Evolutionary conservation across 2,329 filamentous ascomycete species (phyloP).

Genomic region (Cladosporium sphaerospermum): DNA sequence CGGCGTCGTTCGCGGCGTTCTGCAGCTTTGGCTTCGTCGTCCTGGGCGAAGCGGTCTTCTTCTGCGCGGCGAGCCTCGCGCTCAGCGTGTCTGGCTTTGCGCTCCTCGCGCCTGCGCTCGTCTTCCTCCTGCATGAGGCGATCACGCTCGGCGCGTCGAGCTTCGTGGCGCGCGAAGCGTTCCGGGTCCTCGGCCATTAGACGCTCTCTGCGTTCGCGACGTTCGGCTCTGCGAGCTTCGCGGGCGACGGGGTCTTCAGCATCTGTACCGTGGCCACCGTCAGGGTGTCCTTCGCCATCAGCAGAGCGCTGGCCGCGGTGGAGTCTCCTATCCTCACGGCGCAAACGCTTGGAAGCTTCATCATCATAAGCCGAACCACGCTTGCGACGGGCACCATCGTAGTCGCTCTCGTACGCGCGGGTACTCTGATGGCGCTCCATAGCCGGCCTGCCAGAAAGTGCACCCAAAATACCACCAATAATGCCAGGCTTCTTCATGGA

Average conservation of each 20-base stretch:
- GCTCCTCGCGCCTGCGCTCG: constrained; percentile 19
- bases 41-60: constrained; percentile 23
- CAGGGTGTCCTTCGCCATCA: constrained; percentile 24
- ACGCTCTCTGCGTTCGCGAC: constrained; percentile 28
- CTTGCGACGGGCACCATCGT: constrained; percentile 26
- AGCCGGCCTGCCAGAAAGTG: constrained; percentile 24
- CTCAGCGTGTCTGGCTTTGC: constrained; percentile 23
- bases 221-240: constrained; percentile 30
- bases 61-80: constrained; percentile 23
- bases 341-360: constrained; percentile 29
- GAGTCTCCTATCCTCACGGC: constrained; percentile 32
- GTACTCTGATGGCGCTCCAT: constrained; percentile 25
- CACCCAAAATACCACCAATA: constrained; percentile 51
- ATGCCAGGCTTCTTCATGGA: constrained; percentile 50
- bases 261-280: constrained; percentile 24
- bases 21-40: constrained; percentile 24
- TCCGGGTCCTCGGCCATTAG: constrained; percentile 36
- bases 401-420: constrained; percentile 31
- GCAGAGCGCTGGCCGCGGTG: constrained; percentile 26
- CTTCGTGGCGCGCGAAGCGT: constrained; percentile 15
- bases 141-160: constrained; percentile 8
- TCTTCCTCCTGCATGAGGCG: constrained; percentile 8
- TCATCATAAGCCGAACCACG: constrained; percentile 28
- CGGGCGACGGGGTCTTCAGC: constrained; percentile 23
- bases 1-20: constrained; percentile 27